Conservation (phyloP, 1,284 basidiomycete species). For the Vanrija sp. region DNA sequence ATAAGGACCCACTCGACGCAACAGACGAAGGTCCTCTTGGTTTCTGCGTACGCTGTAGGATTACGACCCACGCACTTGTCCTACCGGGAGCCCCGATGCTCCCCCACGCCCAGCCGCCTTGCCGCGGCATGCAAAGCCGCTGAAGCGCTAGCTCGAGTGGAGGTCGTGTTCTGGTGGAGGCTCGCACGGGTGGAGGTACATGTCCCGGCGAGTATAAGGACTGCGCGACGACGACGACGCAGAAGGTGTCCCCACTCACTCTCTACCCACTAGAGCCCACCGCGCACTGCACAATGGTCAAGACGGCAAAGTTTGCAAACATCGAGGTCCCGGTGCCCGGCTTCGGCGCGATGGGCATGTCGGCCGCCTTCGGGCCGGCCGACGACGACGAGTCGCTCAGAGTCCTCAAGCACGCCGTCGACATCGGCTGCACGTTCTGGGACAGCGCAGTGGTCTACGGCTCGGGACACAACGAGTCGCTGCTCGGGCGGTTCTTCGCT, state of each 20-base stretch:
- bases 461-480: conserved; percentile 44
- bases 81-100: too few species aligned
- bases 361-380: conserved; percentile 20
- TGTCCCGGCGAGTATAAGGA: too few species aligned
- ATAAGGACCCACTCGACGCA: too few species aligned
- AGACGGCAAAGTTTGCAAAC: conserved; percentile 27
- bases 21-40: too few species aligned
- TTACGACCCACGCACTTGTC: too few species aligned
- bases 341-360: conserved; percentile 32
- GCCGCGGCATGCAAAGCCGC: too few species aligned
- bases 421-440: conserved; percentile 44
- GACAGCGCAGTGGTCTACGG: conserved; percentile 39
- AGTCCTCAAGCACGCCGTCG: conserved; percentile 28
- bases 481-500: conserved; percentile 45
- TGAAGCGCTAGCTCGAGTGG: too few species aligned
- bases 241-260: background rate
- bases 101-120: too few species aligned
- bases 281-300: conserved; percentile 6
- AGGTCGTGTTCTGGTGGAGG: too few species aligned
- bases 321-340: conserved; percentile 30
- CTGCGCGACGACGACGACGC: too few species aligned
- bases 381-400: conserved; percentile 21
- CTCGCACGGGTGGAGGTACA: too few species aligned
- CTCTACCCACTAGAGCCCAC: background rate
- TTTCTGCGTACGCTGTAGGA: too few species aligned